Percentiles rank a stretch among this genome's conserved stretches.
Conservation (phyloP, 306 rosid genomes). For the Fagus crenata region DNA sequence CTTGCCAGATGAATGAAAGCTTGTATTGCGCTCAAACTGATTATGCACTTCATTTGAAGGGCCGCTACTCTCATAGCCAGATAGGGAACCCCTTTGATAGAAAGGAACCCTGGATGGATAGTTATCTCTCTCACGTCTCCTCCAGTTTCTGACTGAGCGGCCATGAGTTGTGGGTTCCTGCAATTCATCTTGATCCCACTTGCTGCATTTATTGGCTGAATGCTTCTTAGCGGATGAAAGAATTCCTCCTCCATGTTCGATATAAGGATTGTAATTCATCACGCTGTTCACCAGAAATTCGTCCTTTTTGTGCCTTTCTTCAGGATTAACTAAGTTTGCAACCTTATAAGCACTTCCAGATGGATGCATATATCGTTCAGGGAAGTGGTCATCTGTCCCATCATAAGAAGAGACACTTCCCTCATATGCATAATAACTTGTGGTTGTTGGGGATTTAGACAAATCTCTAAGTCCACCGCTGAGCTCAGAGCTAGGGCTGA, state of each 20-base stretch:
- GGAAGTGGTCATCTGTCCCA: slow-evolving; percentile 49
- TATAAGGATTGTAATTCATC: slow-evolving; percentile 37
- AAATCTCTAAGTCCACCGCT: slow-evolving; percentile 34
- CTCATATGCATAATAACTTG: slow-evolving; percentile 57
- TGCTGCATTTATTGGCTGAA: slow-evolving; percentile 34
- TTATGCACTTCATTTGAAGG: slow-evolving; percentile 41
- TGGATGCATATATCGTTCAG: slow-evolving; percentile 29
- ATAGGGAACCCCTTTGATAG: slow-evolving; percentile 31
- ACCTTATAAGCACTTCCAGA: slow-evolving; percentile 26
- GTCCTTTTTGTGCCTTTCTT: slow-evolving; percentile 46
- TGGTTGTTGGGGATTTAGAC: slow-evolving; percentile 41
- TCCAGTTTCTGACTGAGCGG: slow-evolving; percentile 32
- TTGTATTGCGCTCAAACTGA: slow-evolving; percentile 42
- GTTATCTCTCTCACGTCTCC: slow-evolving; percentile 43
- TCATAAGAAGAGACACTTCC: slow-evolving; percentile 76
- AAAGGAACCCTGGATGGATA: slow-evolving; percentile 44
- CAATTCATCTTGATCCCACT: slow-evolving; percentile 41
- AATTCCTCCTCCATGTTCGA: slow-evolving; percentile 29
- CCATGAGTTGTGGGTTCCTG: slow-evolving; percentile 42
- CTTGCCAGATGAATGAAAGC: slow-evolving; percentile 43
- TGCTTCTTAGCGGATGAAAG: slow-evolving; percentile 38
- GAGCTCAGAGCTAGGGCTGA: slow-evolving; percentile 44
- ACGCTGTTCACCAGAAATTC: slow-evolving; percentile 34
- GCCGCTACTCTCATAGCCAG: slow-evolving; percentile 44
- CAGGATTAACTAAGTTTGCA: slow-evolving; percentile 31